Base-by-base conservation (phyloP, 192 early-diverging fungal genomes). In the Coemansia sp. region DNA sequence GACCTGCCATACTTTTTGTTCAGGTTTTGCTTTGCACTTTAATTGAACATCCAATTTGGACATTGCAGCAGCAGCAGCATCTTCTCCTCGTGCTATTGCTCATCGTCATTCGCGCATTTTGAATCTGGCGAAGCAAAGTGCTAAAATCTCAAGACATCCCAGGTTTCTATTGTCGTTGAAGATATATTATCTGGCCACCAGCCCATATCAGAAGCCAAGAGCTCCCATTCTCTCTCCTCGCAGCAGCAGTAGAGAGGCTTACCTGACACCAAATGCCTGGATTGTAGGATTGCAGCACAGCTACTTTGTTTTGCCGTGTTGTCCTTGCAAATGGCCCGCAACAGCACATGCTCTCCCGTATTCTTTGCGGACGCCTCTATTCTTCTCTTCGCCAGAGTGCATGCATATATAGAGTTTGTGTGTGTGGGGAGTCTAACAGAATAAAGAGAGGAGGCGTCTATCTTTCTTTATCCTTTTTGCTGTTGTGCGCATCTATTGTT, bases 371-470 rank as follows among this genome's bases (percentile, higher is more conserved):
- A 48, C 45, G 45, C 45, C 45, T 48, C 45, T 23, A 48, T 48
- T 44, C 25, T 20, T 48, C 22, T 44, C 25, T 20, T 48, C 22
- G 8, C 45, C 45, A 17, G 38, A 23, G 9, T 25, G 22, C 23
- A 48, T 48, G 45, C 45, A 48, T 48, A 25, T 48, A 48, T 48
- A 48, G 45, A 48, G 45, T 48, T n/a, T n/a, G n/a, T n/a, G n/a
- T n/a, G n/a, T n/a, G 45, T 13, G 44, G 45, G 45, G 22, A 20
- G 10, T 48, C 23, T 8, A 48, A 25, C 45, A 25, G 13, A 48
- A 48, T 36, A 48, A 25, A 25, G 8, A 48, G 20, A 22, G 20
- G 45, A 23, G 44, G 45, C 22, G 20, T 25, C 11, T 48, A 8
- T 48, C 13, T 22, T 48, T 48, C 45, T 11, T 48, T 6, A 8